Evolutionary conservation across 352 stramenopile species (phyloP).

Genomic region (Pilasporangium apinafurcum): DNA sequence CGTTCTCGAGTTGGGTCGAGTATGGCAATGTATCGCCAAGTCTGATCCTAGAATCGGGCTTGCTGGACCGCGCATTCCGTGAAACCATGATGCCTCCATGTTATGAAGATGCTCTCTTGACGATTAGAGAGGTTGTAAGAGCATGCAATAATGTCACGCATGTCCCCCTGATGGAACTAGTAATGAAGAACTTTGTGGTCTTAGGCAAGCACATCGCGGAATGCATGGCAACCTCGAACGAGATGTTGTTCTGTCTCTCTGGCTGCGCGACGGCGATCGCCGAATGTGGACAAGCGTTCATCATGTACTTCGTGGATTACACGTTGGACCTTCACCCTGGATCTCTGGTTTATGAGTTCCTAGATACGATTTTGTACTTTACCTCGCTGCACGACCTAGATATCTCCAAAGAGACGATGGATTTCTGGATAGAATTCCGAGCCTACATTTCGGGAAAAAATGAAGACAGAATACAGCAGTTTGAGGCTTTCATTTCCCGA

Average conservation of each 20-base stretch:
- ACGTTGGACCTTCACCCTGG: conserved; percentile 46
- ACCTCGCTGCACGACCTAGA: conserved; percentile 57
- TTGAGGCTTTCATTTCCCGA: conserved; percentile 67
- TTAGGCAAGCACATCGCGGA: conserved; percentile 56
- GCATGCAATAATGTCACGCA: conserved; percentile 44
- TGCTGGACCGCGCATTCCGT: conserved; percentile 55
- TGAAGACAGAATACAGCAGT: conserved; percentile 56
- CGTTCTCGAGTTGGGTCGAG: conserved; percentile 71
- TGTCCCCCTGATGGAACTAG: conserved; percentile 67
- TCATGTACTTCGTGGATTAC: conserved; percentile 78
- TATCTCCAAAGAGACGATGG: conserved; percentile 75
- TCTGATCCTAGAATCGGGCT: conserved; percentile 51
- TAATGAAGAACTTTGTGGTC: conserved; percentile 76
- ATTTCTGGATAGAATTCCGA: conserved; percentile 80
- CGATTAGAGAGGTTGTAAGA: conserved; percentile 65
- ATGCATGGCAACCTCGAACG: conserved; percentile 14
- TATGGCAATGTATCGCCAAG: conserved; percentile 42
- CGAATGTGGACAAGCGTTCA: conserved; percentile 73
- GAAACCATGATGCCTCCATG: conserved; percentile 32
- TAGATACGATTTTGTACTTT: conserved; percentile 64
- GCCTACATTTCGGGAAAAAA: conserved; percentile 72
- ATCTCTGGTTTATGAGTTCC: conserved; percentile 70
- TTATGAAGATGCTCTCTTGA: conserved; percentile 42
- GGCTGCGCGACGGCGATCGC: conserved; percentile 49
- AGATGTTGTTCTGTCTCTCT: conserved; percentile 36